Base-by-base conservation (phyloP, 2,329 filamentous ascomycete species). In the Fusarium devonianum region DNA sequence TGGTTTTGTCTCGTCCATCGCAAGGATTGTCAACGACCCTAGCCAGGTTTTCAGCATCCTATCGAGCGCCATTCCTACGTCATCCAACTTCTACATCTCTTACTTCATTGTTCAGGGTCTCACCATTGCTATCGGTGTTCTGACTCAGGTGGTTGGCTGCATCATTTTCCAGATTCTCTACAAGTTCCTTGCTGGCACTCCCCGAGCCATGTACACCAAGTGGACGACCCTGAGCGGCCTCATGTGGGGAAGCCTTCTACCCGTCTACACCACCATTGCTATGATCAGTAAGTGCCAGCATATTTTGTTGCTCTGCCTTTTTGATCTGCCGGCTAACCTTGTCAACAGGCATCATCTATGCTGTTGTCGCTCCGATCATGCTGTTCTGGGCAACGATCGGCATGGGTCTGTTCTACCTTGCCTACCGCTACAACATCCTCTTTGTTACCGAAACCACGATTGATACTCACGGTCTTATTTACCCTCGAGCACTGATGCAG, bases 61-160 rank as follows among this genome's bases (percentile, higher is more conserved):
- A 8, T 87, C 91, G 2, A 68, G 77, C 8, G 85, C 88, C 39
- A 78, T 99, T 13, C 94, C 94, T 10, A 86, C 83, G 32, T 86
- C 91, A 0, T 92, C 92, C 56, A 97, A 96, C 75, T 95, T 97
- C 67, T 99, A 97, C 74, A 87, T 97, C 41, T 90, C 73, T 11
- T 96, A 95, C 74, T 92, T 96, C 60, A 84, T 96, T 29, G 78
- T 96, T 1, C 91, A 96, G 70, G 92, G 90, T 39, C 75, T 96
- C 37, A 87, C 85, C 0, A 84, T 92, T 58, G 87, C 90, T n/a
- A 81, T 88, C 1, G 81, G 84, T 42, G 84, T 87, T 10, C 71
- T 96, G 10, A 80, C 92, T 28, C 89, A 92, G 65, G 88, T 76
- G 10, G 66, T 74, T 3, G 75, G 88, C 10, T 78, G 93, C 49